These are phyloP conservation scores for Graphiopsis chlorocephala DNA, from an alignment of 2,329 filamentous ascomycete genomes.

Conservation along the genomic window DNA sequence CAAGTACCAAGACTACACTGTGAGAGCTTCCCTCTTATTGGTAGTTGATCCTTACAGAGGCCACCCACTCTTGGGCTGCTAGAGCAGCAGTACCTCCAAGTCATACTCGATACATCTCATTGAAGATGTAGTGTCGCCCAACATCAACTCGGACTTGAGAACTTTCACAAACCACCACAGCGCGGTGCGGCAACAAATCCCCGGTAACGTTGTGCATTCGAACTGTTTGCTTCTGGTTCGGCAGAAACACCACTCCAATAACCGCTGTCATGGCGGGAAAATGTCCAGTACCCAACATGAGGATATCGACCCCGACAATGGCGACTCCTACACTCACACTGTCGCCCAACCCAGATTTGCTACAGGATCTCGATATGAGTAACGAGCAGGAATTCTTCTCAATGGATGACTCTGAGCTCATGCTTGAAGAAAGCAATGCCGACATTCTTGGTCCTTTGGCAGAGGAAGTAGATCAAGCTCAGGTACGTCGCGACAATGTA, in stretches of 20 bases:
- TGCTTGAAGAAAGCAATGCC: background rate
- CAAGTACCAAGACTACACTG: background rate
- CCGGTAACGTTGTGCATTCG: background rate
- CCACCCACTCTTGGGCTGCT: background rate
- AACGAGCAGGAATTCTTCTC: background rate
- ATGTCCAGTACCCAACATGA: background rate
- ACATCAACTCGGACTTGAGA: background rate
- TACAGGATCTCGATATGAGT: background rate
- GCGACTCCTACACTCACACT: background rate
- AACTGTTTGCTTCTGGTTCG: background rate
- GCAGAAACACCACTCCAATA: background rate
- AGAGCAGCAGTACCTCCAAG: background rate
- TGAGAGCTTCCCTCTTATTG: background rate
- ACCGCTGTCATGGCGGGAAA: background rate
- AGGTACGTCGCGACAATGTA: background rate
- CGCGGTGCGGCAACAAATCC: background rate
- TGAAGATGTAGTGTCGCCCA: background rate
- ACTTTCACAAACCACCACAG: background rate
- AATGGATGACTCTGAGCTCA: background rate
- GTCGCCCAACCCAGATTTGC: background rate
- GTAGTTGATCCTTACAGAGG: background rate
- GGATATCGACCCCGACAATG: background rate
- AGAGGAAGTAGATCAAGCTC: background rate
- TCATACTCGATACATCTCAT: background rate
- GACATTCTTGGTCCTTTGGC: background rate